Base-by-base conservation (phyloP, 352 stramenopile species). In the Pythium periplocum region DNA sequence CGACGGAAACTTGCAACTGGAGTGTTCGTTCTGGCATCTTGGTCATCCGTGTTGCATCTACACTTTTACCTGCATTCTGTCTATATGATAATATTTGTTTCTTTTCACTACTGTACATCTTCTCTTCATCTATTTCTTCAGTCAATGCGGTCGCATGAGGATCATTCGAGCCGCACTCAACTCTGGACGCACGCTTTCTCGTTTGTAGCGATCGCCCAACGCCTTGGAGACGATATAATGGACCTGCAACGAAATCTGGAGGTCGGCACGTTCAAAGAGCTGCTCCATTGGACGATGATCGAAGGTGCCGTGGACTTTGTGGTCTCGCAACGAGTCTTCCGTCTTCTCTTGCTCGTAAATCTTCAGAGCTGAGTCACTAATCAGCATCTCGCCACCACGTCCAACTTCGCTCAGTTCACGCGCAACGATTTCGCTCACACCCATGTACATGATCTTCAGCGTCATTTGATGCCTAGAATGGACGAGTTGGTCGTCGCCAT, bases 371-470 rank as follows among this genome's bases (percentile, higher is more conserved):
- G 68, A 69, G 12, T 77, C 72, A 36, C 76, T 89, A 38, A 90
- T 77, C 36, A 90, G 63, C 6, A 93, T 72, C 53, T 93, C 76
- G 11, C 82, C 82, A 4, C 82, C 82, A 39, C 71, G 62, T 31
- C 78, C 79, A 42, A 82, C 49, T 45, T 90, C 75, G 40, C 73
- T 77, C 49, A 93, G 72, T 45, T 90, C 80, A 32, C 74, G 73
- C 5, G 76, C 74, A 30, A 86, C 69, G 58, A 88, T 72, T 59
- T 90, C 78, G 50, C 71, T 83, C 30, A 80, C 58, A 10, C 83
- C 83, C 10, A 84, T 34, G 60, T 90, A 90, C 39, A 78, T 90
- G 68, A 81, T 87, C 59, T 88, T 89, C 53, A 78, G 78, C 1
- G 82, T 93, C 4, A 74, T 87, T 5, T 70, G 78, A 56, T 93